Percentiles rank a stretch among this genome's conserved stretches.
Evolutionary conservation across 371 early-diverging fungal species (phyloP).

Genomic region (Capillidium heterosporum): DNA sequence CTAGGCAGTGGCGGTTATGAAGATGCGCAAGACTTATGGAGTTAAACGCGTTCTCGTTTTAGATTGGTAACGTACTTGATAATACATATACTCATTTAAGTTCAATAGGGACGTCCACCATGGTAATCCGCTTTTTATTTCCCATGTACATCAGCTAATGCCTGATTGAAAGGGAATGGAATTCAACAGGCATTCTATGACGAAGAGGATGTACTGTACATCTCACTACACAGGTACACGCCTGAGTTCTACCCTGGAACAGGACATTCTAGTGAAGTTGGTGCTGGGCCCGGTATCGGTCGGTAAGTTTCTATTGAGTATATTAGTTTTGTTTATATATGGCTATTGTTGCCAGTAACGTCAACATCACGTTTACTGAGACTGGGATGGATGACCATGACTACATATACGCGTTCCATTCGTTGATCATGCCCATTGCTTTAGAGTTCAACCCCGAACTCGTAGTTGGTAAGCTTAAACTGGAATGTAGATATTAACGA

Average conservation of each 20-base stretch:
- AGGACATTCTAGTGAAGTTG: slow-evolving; percentile 31
- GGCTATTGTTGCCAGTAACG: slow-evolving; percentile 25
- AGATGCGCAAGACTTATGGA: slow-evolving; percentile 20
- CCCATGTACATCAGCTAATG: slow-evolving; percentile 3
- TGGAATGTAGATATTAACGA: not conserved
- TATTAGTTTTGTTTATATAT: not conserved
- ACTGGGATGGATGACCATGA: slow-evolving; percentile 67
- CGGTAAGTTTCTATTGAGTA: slow-evolving; percentile 17
- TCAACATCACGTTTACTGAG: slow-evolving; percentile 80
- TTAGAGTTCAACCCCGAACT: slow-evolving; percentile 66
- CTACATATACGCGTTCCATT: slow-evolving; percentile 62
- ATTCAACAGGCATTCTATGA: slow-evolving; percentile 62
- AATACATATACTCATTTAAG: not conserved
- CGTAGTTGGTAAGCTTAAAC: slow-evolving; percentile 38
- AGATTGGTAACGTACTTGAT: slow-evolving; percentile 48
- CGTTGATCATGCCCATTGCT: slow-evolving; percentile 64
- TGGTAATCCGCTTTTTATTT: slow-evolving; percentile 15
- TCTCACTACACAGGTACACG: slow-evolving; percentile 75
- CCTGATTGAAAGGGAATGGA: slow-evolving; percentile 45
- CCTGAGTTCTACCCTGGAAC: slow-evolving; percentile 55
- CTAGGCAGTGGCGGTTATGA: slow-evolving; percentile 49
- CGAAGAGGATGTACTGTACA: slow-evolving; percentile 59
- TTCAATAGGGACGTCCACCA: slow-evolving; percentile 85
- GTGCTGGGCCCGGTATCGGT: slow-evolving; percentile 40
- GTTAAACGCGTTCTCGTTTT: slow-evolving; percentile 52